Base-by-base conservation (phyloP, 2,329 filamentous ascomycete species). In the Nemania sp. region DNA sequence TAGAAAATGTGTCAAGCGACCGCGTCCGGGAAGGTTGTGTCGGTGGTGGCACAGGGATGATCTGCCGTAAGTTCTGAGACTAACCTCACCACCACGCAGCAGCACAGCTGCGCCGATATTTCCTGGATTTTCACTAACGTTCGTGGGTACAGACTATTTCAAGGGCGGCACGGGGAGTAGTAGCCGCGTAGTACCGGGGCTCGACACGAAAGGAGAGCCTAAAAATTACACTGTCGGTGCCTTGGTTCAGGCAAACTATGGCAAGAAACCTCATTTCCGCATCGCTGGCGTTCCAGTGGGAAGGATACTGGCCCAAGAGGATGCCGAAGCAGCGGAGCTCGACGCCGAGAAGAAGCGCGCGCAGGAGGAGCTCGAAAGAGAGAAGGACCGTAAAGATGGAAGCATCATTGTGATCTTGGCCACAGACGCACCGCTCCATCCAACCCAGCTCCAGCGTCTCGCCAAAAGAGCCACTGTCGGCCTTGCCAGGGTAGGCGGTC, bases 191-290 rank as follows among this genome's bases (percentile, higher is more conserved):
- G 76, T 88, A n/a, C 68, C 72, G 2, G 79, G 79, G 0, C 60
- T 74, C 20, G 73, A 74, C 39, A 65, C 63, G 3, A 62, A 61
- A n/a, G 67, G 62, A n/a, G 63, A 67, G 24, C 60, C 64, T 5
- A 75, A 69, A 50, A 68, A 72, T 3, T 88, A 83, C 62, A 85
- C 80, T 0, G 74, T 89, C 17, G 86, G 75, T 1, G 83, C 80
- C 1, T 72, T 89, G 6, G 81, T 85, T 3, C 84, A 88, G 67
- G 78, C 81, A 40, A 89, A 89, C 66, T 89, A 88, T 64, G 86
- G 86, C 8, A 71, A 74, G 26, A 74, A 75, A 54, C 70, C 76
- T 34, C 78, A 84, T 60, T 75, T 89, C 47, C 74, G 76, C 34
- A 80, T 89, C 53, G 75, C 77, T 0, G 83, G 84, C 2, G 79